Evolutionary conservation across 495 filamentous ascomycete genomes (phyloP).

Genomic region (Cryomyces minteri): DNA sequence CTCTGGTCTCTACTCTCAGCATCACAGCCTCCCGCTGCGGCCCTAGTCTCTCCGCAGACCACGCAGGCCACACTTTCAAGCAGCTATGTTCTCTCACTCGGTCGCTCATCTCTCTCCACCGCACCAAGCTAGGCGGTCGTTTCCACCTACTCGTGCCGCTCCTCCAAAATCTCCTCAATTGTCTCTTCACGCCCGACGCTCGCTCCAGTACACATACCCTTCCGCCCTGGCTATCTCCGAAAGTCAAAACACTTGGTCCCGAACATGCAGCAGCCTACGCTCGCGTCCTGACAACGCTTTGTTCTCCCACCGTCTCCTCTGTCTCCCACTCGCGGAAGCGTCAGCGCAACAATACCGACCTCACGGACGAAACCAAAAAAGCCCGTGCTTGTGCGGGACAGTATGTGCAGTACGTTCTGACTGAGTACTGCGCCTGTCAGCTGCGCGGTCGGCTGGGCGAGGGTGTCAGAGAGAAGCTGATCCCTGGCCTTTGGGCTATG

Average conservation of each 20-base stretch:
- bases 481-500: conserved; percentile 52
- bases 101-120: conserved; percentile 36
- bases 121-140: conserved; percentile 47
- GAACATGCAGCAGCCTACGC: conserved; percentile 43
- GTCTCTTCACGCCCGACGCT: conserved; percentile 36
- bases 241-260: conserved; percentile 18
- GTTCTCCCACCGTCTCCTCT: conserved; percentile 59
- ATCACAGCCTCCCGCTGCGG: conserved; percentile 8
- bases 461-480: conserved; percentile 47
- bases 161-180: conserved; percentile 43
- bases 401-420: conserved; percentile 53
- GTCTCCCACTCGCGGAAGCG: conserved; percentile 31
- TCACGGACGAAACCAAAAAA: conserved; percentile 60
- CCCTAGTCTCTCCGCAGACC: conserved; percentile 12
- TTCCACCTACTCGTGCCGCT: conserved; percentile 49
- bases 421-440: conserved; percentile 49
- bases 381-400: conserved; percentile 59
- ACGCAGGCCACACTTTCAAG: conserved; percentile 36
- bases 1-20: not conserved
- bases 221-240: conserved; percentile 25
- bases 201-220: conserved; percentile 24
- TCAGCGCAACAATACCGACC: conserved; percentile 19
- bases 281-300: conserved; percentile 56
- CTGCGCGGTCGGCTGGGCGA: conserved; percentile 34
- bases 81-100: conserved; percentile 40